phyloP scores from a whole-genome alignment of 495 filamentous ascomycete genomes.

The Aspergillus bertholletiae region DNA sequence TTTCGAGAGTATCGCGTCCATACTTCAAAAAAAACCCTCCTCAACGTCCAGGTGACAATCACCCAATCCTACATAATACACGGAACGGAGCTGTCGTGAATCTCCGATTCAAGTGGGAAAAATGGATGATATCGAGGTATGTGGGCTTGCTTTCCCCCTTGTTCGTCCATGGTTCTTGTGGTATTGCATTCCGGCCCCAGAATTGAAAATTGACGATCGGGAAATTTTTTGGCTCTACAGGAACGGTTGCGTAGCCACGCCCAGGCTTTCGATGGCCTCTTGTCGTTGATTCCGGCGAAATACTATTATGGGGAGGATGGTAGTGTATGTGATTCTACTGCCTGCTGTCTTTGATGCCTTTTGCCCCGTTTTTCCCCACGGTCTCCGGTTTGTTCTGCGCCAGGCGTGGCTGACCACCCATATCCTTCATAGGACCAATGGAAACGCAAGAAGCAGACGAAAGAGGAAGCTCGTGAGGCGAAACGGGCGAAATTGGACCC shows the following conservation, averaged over 20 bases:
- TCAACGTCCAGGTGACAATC: conserved; percentile 12
- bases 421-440: conserved; percentile 65
- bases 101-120: conserved; percentile 9
- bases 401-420: conserved; percentile 31
- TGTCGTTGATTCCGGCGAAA: conserved; percentile 90
- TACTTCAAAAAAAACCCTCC: conserved; percentile 11
- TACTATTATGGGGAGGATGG: conserved; percentile 86
- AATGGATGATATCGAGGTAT: conserved; percentile 49
- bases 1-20: conserved; percentile 29
- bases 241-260: conserved; percentile 83
- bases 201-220: conserved; percentile 17
- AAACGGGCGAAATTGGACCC: conserved; percentile 83
- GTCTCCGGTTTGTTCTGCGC: conserved; percentile 2
- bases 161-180: conserved; percentile 3
- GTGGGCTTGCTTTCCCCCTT: conserved; percentile 6
- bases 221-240: conserved; percentile 34
- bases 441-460: conserved; percentile 83
- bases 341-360: neutral
- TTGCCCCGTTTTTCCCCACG: conserved; percentile 9
- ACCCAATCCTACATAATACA: neutral
- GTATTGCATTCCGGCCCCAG: conserved; percentile 1
- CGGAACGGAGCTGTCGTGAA: neutral
- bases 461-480: conserved; percentile 72
- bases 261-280: conserved; percentile 82
- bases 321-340: conserved; percentile 59